Conservation (phyloP, 441 rosid species). For the Raphanus hybrid region DNA sequence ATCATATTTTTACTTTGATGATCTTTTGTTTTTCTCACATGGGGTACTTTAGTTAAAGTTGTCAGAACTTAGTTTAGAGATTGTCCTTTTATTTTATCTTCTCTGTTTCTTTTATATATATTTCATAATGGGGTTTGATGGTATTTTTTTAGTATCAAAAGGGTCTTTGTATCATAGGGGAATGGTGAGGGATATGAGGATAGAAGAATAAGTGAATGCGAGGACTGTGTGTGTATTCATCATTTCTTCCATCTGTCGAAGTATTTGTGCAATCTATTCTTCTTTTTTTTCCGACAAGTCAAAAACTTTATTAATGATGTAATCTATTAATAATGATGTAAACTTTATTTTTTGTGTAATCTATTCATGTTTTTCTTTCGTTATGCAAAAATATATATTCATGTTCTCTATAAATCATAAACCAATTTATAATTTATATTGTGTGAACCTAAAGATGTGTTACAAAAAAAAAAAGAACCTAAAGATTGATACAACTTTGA, state of each 20-base stretch:
- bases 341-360: no score
- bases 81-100: conserved; percentile 35
- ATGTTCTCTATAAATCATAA: conserved; percentile 25
- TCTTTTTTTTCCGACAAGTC: no score
- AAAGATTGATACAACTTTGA: neutral
- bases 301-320: no score
- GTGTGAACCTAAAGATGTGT: conserved; percentile 10
- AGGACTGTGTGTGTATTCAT: conserved; percentile 51
- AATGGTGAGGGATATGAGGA: conserved; percentile 33
- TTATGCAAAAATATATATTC: no score
- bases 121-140: conserved; percentile 44
- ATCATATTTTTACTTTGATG: conserved; percentile 37
- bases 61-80: conserved; percentile 54
- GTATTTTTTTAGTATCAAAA: conserved; percentile 13
- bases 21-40: conserved; percentile 48
- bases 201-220: conserved; percentile 62
- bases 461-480: neutral
- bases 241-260: conserved; percentile 53
- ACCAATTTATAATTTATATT: neutral
- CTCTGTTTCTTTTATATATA: neutral
- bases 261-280: conserved; percentile 34
- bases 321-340: no score
- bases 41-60: conserved; percentile 50
- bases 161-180: conserved; percentile 30
- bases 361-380: no score